Base-by-base conservation (phyloP, 495 filamentous ascomycete genomes). In the Penicillium cosmopolitanum region DNA sequence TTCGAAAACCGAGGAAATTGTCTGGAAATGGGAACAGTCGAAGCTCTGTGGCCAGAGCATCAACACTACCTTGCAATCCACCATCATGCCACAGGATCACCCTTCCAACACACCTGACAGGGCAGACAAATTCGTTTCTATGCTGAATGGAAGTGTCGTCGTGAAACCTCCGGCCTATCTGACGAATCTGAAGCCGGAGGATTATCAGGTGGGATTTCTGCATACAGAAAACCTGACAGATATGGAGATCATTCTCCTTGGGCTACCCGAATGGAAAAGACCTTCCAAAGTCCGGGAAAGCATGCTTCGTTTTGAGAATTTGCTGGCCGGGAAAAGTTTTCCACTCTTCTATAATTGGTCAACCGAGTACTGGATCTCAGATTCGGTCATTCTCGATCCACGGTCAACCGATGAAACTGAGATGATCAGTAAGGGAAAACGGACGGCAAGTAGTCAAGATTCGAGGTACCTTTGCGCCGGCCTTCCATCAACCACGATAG, bases 1-100 rank as follows among this genome's bases (percentile, higher is more conserved):
- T 50, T 56, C 58, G 16, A 61, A 61, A 53, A 61, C 58, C 19
- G 53, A 56, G 47, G 53, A 56, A 47, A 47, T 61, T 18, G 58
- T 61, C 33, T 61, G 53, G 58, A 55, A 56, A 33, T 56, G 58
- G 58, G 53, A 56, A 35, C 53, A 56, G 47, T 55, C 44, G 28
- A 60, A 55, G 57, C 57, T 55, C 44, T 55, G 44, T 28, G 57
- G 57, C 31, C 57, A 60, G 44, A 57, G 55, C 36, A 56, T 56
- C 33, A 38, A 56, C 43, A 50, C 50, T 42, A 54, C n/a, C 36
- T 42, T 57, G 15, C 35, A 51, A 16, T 57, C 40, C 40, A 43
- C 40, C n/a, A 11, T 56, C n/a, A n/a, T n/a, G n/a, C n/a, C n/a
- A n/a, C n/a, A n/a, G n/a, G n/a, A n/a, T n/a, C n/a, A n/a, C n/a